Base-by-base conservation (phyloP, 352 stramenopile genomes). In the Pythium oligandrum region DNA sequence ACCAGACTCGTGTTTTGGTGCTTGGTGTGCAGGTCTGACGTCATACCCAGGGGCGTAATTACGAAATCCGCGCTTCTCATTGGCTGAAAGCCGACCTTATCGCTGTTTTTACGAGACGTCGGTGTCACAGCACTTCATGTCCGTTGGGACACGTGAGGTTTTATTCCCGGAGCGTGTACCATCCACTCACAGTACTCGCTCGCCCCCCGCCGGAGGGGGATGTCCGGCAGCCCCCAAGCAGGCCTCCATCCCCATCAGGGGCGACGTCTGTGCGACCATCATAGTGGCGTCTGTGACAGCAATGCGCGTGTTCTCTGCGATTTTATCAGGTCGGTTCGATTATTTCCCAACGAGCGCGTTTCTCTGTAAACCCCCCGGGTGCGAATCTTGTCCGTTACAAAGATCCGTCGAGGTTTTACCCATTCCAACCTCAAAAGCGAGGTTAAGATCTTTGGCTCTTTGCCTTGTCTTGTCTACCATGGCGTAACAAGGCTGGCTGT, bases 21-120 rank as follows among this genome's bases (percentile, higher is more conserved):
- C 58, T 65, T 65, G 58, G 57, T 4, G 48, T 37, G 3, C 5
- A 3, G 17, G 17, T 59, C 58, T 65, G 58, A 65, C 58, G 58
- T 65, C 58, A 65, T 48, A 42, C 38, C 7, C 0, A 17, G 30
- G 17, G 5, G 34, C 51, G 51, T 65, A 60, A 50, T 65, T 65
- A 65, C 58, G 8, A 52, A 50, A 53, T 33, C 4, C 26, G 52
- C 0, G 1, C 7, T 12, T 44, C 4, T 53, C 6, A 65, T 65
- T 65, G 58, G 58, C 12, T 47, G 30, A 60, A 60, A 65, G 8
- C 42, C 42, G 38, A 64, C 34, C 51, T n/a, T 6, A 42, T 30
- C 48, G 46, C 30, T 30, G 2, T 65, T 65, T 65, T 59, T 57
- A 55, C 51, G 40, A 38, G 8, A 4, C 39, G 3, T 51, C 32